Percentiles rank a stretch among this genome's conserved stretches.
phyloP scores from a whole-genome alignment of 306 rosid species.

The Gastrolobium bilobum region DNA sequence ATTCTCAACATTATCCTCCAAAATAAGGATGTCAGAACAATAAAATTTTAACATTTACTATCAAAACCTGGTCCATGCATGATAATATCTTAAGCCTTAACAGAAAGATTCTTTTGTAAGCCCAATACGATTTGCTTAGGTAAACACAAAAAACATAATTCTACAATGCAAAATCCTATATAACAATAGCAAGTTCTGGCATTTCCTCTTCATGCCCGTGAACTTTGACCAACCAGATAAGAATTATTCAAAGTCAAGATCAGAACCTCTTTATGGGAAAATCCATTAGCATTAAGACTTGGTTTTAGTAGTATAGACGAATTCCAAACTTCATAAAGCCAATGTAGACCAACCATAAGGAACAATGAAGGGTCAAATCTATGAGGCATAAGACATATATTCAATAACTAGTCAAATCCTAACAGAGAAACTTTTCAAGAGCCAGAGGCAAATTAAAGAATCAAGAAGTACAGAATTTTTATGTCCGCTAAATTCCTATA shows the following conservation, averaged over 20 bases:
- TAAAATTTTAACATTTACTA: background rate
- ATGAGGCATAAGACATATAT: background rate
- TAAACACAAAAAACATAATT: background rate
- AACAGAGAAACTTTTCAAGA: slow-evolving; percentile 21
- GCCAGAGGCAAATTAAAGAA: slow-evolving; percentile 18
- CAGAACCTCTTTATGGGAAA: background rate
- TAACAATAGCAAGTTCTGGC: background rate
- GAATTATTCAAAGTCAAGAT: background rate
- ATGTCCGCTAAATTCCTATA: slow-evolving; percentile 11
- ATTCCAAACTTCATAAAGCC: background rate
- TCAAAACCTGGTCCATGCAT: background rate
- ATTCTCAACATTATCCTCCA: background rate
- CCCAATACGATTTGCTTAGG: background rate
- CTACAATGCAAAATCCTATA: background rate
- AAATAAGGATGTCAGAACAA: background rate
- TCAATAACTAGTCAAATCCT: slow-evolving; percentile 30
- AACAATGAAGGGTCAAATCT: slow-evolving; percentile 34
- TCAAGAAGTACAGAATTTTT: slow-evolving; percentile 9
- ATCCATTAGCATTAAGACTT: background rate
- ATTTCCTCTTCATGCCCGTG: background rate
- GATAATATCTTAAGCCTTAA: background rate
- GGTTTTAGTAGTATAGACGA: background rate
- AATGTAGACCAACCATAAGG: background rate
- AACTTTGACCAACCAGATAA: background rate
- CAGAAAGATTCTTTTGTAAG: background rate